Evolutionary conservation across 768 basidiomycete genomes (phyloP), one percentile per base, ranked within the genome.

Genomic region (Suillus decipiens): DNA sequence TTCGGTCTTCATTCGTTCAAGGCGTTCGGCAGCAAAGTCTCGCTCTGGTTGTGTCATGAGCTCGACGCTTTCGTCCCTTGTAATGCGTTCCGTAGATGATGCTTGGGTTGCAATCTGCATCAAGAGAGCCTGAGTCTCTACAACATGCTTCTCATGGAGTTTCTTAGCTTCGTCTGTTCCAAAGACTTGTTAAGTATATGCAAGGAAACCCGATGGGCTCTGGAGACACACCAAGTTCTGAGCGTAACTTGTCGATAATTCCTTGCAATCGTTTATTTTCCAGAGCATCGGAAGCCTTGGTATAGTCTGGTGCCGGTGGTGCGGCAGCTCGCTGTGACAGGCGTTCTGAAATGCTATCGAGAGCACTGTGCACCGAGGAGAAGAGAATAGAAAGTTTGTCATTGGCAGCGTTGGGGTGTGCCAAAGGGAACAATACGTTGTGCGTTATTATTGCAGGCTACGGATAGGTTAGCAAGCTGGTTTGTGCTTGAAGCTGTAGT

Each of bases 201-300:
- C 39, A 39, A 62, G 60, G 60, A 41, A 36, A 55, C 33, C 33
- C 34, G 50, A 31, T 57, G n/a, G 22, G 12, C 37, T 50, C 9
- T 11, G 43, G 1, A 24, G 28, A 74, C 80, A 19, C 64, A 88
- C 91, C 84, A 14, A 92, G 76, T 69, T 93, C 87, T 14, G 74
- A 69, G 61, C 82, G 81, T 36, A 92, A 78, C 19, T 72, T 75
- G 11, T 79, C 68, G 48, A 92, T 82, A 33, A 82, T 77, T 8
- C 66, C 74, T 63, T 86, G 81, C 11, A 92, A 73, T 8, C 79
- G 79, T 56, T 80, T 76, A 22, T 85, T 68, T 67, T 89, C 88
- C 19, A 71, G 78, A 19, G 64, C 50, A 48, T 80, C 75, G 9
- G 73, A 67, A 56, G 71, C 64, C 36, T 63, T 42, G 12, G 68